Conservation (phyloP, 2,329 filamentous ascomycete species). For the Gyromitra esculenta region DNA sequence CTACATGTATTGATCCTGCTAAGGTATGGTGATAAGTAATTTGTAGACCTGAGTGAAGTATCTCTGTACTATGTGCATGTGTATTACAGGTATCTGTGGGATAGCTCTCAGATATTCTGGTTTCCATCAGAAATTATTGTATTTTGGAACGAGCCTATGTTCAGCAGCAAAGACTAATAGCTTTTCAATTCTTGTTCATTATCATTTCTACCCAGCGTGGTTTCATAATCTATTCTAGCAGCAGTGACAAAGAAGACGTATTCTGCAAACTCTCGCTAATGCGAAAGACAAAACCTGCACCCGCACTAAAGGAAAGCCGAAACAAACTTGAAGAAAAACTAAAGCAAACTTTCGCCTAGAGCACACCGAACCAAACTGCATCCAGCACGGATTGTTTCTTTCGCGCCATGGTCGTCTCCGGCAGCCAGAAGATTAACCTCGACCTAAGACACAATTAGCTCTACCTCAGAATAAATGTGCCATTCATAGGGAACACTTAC, state of each 20-base stretch:
- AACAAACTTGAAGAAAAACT: constrained; percentile 55
- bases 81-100: too few relatives aligned
- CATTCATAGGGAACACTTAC: constrained; percentile 80
- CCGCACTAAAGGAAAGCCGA: background rate
- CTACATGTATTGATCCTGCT: too few relatives aligned
- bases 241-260: background rate
- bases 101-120: too few relatives aligned
- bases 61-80: too few relatives aligned
- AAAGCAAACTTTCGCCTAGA: constrained; percentile 89
- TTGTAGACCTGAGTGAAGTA: too few relatives aligned
- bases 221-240: constrained; percentile 15
- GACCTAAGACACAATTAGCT: constrained; percentile 62
- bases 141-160: background rate
- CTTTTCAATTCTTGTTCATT: background rate
- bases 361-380: constrained; percentile 92
- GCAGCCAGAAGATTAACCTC: constrained; percentile 60
- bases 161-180: background rate
- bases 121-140: too few relatives aligned
- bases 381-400: constrained; percentile 88
- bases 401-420: constrained; percentile 67
- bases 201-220: constrained; percentile 1
- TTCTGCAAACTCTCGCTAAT: background rate
- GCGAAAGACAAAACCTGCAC: constrained; percentile 7
- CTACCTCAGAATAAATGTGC: constrained; percentile 64
- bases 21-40: too few relatives aligned